A percentile compares a stretch with the other conserved stretches of the same genome.
Conservation (phyloP, 192 early-diverging fungal species). For the Coemansia sp. region DNA sequence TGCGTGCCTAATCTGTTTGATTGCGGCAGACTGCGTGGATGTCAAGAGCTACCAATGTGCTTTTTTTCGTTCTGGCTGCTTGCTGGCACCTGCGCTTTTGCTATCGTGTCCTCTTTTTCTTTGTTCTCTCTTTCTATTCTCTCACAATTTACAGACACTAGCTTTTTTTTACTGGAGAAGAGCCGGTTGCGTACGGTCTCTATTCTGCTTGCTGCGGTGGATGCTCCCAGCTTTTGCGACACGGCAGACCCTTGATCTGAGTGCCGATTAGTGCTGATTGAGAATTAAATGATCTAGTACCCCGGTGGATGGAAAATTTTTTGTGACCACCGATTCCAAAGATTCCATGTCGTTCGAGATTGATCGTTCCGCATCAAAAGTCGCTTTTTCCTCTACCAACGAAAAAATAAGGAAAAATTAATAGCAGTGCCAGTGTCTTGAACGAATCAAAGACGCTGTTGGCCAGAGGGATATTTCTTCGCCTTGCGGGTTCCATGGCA, state of each 20-base stretch:
- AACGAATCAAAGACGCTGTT: not conserved
- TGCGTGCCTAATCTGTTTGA: constrained; percentile 60
- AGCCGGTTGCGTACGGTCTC: not conserved
- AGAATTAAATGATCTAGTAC: no score
- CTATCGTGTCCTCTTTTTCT: constrained; percentile 16
- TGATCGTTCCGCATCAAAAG: not conserved
- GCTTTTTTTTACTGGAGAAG: not conserved
- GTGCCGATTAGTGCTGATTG: no score
- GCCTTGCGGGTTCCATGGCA: no score
- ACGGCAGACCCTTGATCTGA: not conserved
- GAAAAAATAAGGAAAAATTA: not conserved
- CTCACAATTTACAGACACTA: constrained; percentile 9
- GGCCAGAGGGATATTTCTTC: no score
- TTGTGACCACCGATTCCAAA: not conserved
- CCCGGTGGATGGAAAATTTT: not conserved
- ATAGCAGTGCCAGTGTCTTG: not conserved
- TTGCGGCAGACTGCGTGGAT: not conserved
- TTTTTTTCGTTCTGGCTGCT: not conserved
- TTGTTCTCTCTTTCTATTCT: constrained; percentile 16
- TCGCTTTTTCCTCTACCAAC: not conserved
- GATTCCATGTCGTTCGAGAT: not conserved
- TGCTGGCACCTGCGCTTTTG: not conserved
- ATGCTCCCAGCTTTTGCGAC: no score
- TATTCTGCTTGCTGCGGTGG: not conserved
- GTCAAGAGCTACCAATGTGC: not conserved